These are phyloP conservation scores for Isochrysis galbana DNA, from an alignment of 78 protist genomes.

Conservation along the genomic window DNA sequence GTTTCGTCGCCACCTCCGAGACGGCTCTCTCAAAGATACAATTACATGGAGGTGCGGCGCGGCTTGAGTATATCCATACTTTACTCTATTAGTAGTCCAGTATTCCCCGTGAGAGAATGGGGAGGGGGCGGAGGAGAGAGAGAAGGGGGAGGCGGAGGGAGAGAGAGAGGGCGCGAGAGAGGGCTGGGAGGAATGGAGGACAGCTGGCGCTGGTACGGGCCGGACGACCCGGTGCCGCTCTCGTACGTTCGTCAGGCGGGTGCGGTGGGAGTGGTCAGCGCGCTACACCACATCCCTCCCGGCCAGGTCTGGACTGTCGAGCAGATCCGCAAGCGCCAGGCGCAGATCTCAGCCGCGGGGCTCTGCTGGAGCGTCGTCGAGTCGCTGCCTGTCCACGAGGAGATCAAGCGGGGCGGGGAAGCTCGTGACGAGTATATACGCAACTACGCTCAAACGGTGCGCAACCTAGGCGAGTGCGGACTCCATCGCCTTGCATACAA, in stretches of 20 bases:
- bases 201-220: slow-evolving; percentile 28
- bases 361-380: background rate
- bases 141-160: too few species aligned
- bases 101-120: too few species aligned
- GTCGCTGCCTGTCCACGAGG: slow-evolving; percentile 25
- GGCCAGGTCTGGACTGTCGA: slow-evolving; percentile 19
- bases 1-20: too few species aligned
- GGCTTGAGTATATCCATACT: too few species aligned
- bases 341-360: background rate
- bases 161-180: too few species aligned
- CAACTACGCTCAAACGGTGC: background rate
- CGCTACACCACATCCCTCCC: background rate
- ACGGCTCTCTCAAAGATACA: too few species aligned
- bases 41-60: too few species aligned
- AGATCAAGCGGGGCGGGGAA: background rate
- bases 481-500: background rate
- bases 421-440: background rate
- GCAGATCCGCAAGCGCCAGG: background rate
- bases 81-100: too few species aligned
- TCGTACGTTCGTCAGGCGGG: background rate
- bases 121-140: too few species aligned
- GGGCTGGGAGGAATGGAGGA: too few species aligned
- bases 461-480: slow-evolving; percentile 19
- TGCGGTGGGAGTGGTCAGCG: slow-evolving; percentile 4
- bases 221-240: background rate